A percentile compares a stretch with the other conserved stretches of the same genome.
Conservation (phyloP, 2,329 filamentous ascomycete genomes). For the Phaeosphaeria sp. region DNA sequence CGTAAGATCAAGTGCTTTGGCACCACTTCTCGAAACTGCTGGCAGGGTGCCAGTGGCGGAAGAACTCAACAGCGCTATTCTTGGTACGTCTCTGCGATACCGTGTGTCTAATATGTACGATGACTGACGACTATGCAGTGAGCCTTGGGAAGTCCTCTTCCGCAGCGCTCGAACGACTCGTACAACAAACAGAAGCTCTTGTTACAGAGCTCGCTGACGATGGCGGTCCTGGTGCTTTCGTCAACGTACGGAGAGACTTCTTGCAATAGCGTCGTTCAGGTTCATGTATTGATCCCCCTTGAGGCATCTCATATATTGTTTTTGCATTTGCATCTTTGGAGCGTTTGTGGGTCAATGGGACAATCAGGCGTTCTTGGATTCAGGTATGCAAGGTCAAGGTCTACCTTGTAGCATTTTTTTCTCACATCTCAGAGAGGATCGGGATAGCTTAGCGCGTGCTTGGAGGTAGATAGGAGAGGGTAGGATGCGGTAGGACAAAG, state of each 20-base stretch:
- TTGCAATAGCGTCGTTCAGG: slow-evolving; percentile 27
- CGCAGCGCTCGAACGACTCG: slow-evolving; percentile 83
- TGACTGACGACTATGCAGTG: slow-evolving; percentile 61
- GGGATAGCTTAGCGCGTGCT: neutral
- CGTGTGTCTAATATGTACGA: neutral
- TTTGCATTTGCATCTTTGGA: slow-evolving; percentile 1
- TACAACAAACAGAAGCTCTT: slow-evolving; percentile 84
- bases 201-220: slow-evolving; percentile 82
- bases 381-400: neutral
- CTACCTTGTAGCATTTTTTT: neutral
- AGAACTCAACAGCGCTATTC: slow-evolving; percentile 90
- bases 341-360: neutral
- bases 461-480: neutral
- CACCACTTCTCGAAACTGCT: slow-evolving; percentile 76
- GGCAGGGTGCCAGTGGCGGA: slow-evolving; percentile 84
- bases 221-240: slow-evolving; percentile 81
- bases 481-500: neutral
- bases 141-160: slow-evolving; percentile 89
- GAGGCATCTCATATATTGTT: neutral
- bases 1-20: slow-evolving; percentile 77
- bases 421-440: neutral
- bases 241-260: slow-evolving; percentile 65
- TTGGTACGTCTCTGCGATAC: slow-evolving; percentile 62
- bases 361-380: neutral
- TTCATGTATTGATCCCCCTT: neutral